A percentile compares a stretch with the other conserved stretches of the same genome.
These are phyloP conservation scores for Cucurbita maxima DNA, from an alignment of 306 rosid genomes.

Conservation along the genomic window DNA sequence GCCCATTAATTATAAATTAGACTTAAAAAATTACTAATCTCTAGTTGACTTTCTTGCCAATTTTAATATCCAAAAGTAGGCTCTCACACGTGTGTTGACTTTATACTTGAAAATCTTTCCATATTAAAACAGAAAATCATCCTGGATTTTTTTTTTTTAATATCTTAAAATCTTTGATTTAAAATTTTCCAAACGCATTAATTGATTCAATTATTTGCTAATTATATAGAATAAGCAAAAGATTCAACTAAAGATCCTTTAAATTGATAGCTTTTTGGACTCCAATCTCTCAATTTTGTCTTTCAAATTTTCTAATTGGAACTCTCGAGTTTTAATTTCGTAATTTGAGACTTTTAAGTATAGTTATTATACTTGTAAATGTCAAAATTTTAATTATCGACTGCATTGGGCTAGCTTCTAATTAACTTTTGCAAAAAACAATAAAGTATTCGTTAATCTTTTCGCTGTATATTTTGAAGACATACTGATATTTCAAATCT, in stretches of 20 bases:
- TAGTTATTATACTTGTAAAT: too few relatives aligned
- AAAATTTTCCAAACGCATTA: neutral
- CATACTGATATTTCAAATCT: neutral
- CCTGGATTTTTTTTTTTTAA: neutral
- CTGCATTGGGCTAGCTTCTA: neutral
- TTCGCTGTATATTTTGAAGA: neutral
- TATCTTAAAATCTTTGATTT: neutral
- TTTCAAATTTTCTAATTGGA: too few relatives aligned
- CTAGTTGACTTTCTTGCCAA: neutral
- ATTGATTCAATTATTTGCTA: neutral
- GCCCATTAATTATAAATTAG: neutral
- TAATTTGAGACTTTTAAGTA: too few relatives aligned
- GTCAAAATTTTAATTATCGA: too few relatives aligned
- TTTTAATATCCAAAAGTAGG: neutral
- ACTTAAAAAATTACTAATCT: neutral
- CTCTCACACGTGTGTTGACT: neutral
- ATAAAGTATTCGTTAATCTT: neutral
- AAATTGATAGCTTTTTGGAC: too few relatives aligned
- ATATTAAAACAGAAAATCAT: neutral
- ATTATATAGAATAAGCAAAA: neutral
- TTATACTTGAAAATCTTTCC: neutral
- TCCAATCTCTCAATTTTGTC: too few relatives aligned
- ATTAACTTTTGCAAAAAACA: too few relatives aligned
- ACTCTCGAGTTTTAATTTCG: too few relatives aligned
- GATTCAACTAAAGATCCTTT: neutral